These are phyloP conservation scores for Phytophthora pluvialis DNA, from an alignment of 352 stramenopile genomes.

Conservation along the genomic window DNA sequence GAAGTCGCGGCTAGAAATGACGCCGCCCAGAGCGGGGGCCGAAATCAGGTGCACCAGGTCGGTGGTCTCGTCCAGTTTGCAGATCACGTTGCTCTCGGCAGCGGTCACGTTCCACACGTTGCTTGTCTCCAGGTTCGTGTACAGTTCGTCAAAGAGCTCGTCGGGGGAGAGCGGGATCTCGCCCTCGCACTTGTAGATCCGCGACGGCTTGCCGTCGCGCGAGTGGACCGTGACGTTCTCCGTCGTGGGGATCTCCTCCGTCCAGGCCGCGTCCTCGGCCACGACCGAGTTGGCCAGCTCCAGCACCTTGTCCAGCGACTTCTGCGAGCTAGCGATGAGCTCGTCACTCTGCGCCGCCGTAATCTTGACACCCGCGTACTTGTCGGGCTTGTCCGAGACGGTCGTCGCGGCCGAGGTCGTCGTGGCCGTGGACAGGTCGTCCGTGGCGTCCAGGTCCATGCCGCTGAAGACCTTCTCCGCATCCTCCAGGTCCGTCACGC, in stretches of 20 bases:
- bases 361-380: slow-evolving; percentile 50
- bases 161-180: slow-evolving; percentile 73
- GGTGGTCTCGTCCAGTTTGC: slow-evolving; percentile 70
- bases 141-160: slow-evolving; percentile 81
- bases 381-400: slow-evolving; percentile 18
- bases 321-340: slow-evolving; percentile 54
- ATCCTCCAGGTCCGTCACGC: slow-evolving; percentile 37
- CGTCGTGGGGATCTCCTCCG: slow-evolving; percentile 60
- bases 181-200: slow-evolving; percentile 79
- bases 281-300: slow-evolving; percentile 53
- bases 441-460: slow-evolving; percentile 40
- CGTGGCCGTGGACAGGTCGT: slow-evolving; percentile 16
- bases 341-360: slow-evolving; percentile 52
- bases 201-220: slow-evolving; percentile 73
- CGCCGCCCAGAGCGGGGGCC: slow-evolving; percentile 65
- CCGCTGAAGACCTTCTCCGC: slow-evolving; percentile 47
- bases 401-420: slow-evolving; percentile 1
- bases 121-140: slow-evolving; percentile 78
- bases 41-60: slow-evolving; percentile 78
- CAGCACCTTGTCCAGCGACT: slow-evolving; percentile 60
- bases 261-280: slow-evolving; percentile 63
- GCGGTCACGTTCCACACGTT: slow-evolving; percentile 80
- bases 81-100: slow-evolving; percentile 78
- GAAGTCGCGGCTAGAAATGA: slow-evolving; percentile 87
- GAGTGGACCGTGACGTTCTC: slow-evolving; percentile 71